phyloP scores from a whole-genome alignment of 140 eudicot species.

The Anethum foeniculum region DNA sequence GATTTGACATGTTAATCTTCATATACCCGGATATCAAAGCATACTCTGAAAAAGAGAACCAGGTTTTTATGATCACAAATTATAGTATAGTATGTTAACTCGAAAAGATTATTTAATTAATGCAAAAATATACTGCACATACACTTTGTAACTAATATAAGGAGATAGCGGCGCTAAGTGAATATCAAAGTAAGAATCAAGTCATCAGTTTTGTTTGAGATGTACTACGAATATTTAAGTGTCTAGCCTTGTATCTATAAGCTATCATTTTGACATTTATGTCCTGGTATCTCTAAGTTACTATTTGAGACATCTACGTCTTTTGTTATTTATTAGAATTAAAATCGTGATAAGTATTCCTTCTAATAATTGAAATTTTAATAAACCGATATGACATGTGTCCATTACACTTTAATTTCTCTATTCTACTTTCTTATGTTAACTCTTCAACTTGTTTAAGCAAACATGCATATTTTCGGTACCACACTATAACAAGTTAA shows the following conservation, averaged over 20 bases:
- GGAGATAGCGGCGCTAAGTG: too few relatives aligned
- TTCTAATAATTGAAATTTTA: too few relatives aligned
- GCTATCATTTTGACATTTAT: not conserved
- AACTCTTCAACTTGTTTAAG: conserved; percentile 55
- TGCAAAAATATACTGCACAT: not conserved
- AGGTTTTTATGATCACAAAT: not conserved
- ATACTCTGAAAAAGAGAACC: not conserved
- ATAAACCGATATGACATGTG: too few relatives aligned
- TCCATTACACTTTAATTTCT: conserved; percentile 56
- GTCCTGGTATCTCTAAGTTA: not conserved
- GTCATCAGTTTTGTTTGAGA: conserved; percentile 16
- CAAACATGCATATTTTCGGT: conserved; percentile 66
- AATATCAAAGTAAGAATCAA: not conserved
- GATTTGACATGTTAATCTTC: too few relatives aligned
- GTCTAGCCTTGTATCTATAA: not conserved
- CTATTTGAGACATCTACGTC: not conserved
- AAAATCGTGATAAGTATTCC: too few relatives aligned
- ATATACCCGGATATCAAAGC: not conserved
- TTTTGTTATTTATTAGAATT: not conserved
- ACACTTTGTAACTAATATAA: too few relatives aligned
- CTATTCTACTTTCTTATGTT: conserved; percentile 64
- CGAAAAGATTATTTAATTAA: not conserved
- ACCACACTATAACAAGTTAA: not conserved
- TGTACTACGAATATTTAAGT: not conserved
- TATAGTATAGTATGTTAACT: not conserved